Evolutionary conservation across 805 yeast genomes (phyloP).

Genomic region (Candida xiaguanensis): DNA sequence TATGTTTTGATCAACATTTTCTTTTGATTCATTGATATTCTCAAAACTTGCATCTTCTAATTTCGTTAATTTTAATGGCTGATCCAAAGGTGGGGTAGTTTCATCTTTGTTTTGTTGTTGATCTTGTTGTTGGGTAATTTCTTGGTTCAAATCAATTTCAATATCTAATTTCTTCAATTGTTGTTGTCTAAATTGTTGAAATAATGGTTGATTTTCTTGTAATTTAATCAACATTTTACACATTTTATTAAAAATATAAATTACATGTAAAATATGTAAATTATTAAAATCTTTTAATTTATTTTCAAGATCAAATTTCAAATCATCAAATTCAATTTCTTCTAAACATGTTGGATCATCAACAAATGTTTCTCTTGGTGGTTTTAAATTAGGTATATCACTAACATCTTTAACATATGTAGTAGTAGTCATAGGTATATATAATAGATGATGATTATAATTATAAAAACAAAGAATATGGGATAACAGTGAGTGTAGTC

Average conservation of each 20-base stretch:
- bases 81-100: slow-evolving; percentile 18
- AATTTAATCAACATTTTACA: slow-evolving; percentile 31
- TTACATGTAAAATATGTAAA: slow-evolving; percentile 33
- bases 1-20: not conserved
- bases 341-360: slow-evolving; percentile 35
- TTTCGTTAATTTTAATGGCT: slow-evolving; percentile 20
- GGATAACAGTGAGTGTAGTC: no score
- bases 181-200: slow-evolving; percentile 20
- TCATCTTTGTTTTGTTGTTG: not conserved
- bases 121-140: not conserved
- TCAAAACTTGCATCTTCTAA: slow-evolving; percentile 8
- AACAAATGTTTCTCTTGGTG: slow-evolving; percentile 36
- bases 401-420: slow-evolving; percentile 8
- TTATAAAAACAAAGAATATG: not conserved
- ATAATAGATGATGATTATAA: not conserved
- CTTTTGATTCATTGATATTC: slow-evolving; percentile 2
- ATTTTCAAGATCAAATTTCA: slow-evolving; percentile 30
- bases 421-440: not conserved
- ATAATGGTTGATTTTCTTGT: slow-evolving; percentile 20
- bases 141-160: not conserved
- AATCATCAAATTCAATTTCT: slow-evolving; percentile 30
- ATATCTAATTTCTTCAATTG: slow-evolving; percentile 18
- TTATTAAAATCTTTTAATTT: slow-evolving; percentile 30
- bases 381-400: slow-evolving; percentile 34
- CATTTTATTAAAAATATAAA: slow-evolving; percentile 25